A percentile compares a stretch with the other conserved stretches of the same genome.
Conservation (phyloP, 1,139 yeast genomes). For the Magnusiomyces fungicola region DNA sequence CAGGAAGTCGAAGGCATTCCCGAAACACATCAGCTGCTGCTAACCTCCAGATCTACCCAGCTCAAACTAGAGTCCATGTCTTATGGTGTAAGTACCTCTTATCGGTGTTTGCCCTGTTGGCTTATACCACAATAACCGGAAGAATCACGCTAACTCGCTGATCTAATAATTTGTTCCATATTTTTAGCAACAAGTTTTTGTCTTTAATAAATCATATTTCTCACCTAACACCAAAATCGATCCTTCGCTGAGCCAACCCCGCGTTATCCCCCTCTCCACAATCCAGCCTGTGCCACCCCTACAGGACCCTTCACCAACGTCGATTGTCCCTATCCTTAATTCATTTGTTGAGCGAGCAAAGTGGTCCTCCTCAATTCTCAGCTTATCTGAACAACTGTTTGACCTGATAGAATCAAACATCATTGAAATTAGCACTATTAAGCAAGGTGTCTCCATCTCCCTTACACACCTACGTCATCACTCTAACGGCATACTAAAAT, state of each 20-base stretch:
- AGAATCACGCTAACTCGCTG: not conserved
- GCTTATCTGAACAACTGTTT: conserved; percentile 9
- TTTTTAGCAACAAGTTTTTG: conserved; percentile 15
- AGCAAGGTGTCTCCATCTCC: conserved; percentile 27
- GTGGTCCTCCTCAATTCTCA: conserved; percentile 14
- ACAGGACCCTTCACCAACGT: conserved; percentile 6
- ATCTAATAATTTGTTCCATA: too few relatives aligned
- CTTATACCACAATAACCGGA: too few relatives aligned
- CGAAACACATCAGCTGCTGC: conserved; percentile 25
- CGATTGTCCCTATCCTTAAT: conserved; percentile 15
- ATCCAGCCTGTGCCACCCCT: conserved; percentile 10
- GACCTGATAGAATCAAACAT: conserved; percentile 13
- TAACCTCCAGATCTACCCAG: conserved; percentile 26
- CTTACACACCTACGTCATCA: conserved; percentile 27
- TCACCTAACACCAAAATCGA: conserved; percentile 13
- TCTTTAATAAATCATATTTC: conserved; percentile 13
- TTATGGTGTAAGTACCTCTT: conserved; percentile 21
- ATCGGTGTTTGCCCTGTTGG: too few relatives aligned
- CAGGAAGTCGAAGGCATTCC: conserved; percentile 18
- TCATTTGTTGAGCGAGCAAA: conserved; percentile 14
- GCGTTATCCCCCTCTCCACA: conserved; percentile 6
- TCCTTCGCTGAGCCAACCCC: conserved; percentile 9
- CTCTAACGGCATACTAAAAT: conserved; percentile 22
- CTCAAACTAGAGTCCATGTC: conserved; percentile 26
- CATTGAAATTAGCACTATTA: conserved; percentile 22